These are phyloP conservation scores for Kurtzmaniella quercitrusa DNA, from an alignment of 1,139 yeast genomes.

Conservation along the genomic window DNA sequence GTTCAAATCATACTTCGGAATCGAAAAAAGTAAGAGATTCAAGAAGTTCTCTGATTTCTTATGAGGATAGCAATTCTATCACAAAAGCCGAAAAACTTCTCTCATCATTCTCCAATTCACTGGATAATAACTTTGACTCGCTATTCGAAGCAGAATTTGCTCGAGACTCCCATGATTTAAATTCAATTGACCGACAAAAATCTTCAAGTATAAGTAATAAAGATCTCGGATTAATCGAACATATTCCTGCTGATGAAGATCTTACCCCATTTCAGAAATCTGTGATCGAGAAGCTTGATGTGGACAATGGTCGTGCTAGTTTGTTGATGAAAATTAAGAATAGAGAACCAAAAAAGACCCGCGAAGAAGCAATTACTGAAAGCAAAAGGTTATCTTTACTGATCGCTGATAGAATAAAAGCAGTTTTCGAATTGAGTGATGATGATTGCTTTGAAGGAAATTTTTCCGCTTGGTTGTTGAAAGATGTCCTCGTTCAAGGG, in stretches of 20 bases:
- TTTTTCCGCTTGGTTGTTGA: conserved; percentile 73
- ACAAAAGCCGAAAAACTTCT: not conserved
- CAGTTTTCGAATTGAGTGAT: conserved; percentile 37
- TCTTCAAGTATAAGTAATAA: not conserved
- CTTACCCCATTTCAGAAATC: conserved; percentile 26
- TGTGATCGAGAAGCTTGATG: conserved; percentile 28
- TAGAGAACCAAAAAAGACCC: not conserved
- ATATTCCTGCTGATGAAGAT: not conserved
- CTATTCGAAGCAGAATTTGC: conserved; percentile 6
- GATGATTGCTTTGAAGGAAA: conserved; percentile 53
- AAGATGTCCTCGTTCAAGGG: conserved; percentile 83
- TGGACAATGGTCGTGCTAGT: conserved; percentile 20
- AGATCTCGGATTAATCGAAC: not conserved
- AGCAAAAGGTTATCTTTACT: conserved; percentile 18
- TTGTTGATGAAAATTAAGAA: conserved; percentile 16
- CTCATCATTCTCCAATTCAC: conserved; percentile 2
- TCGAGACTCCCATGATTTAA: not conserved
- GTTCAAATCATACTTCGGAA: not conserved
- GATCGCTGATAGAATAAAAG: conserved; percentile 35
- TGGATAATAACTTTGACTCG: conserved; percentile 5
- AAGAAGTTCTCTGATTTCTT: conserved; percentile 1
- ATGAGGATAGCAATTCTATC: conserved; percentile 4
- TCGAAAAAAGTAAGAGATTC: not conserved
- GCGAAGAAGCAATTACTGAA: conserved; percentile 11
- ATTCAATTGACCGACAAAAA: not conserved